phyloP scores from a whole-genome alignment of 257 asterid genomes.

The Solanum commersonii region DNA sequence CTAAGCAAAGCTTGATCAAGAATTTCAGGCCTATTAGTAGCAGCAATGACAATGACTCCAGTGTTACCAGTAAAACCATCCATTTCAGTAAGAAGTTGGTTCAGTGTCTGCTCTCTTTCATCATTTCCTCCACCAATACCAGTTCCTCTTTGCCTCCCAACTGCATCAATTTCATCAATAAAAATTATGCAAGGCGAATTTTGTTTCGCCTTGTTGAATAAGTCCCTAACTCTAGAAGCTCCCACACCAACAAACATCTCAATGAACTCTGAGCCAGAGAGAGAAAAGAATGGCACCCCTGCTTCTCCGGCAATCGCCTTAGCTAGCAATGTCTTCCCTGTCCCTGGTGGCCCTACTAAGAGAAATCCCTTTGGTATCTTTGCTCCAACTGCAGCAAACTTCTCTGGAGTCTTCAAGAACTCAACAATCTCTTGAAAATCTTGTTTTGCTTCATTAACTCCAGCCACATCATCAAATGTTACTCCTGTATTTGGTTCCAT shows the following conservation, averaged over 20 bases:
- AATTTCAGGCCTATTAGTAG: constrained; percentile 61
- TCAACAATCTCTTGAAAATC: constrained; percentile 56
- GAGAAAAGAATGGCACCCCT: constrained; percentile 53
- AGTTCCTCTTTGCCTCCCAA: constrained; percentile 65
- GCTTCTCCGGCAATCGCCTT: constrained; percentile 75
- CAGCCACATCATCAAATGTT: constrained; percentile 71
- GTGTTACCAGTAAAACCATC: constrained; percentile 51
- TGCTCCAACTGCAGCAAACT: constrained; percentile 58
- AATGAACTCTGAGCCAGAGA: constrained; percentile 64
- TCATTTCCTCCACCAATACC: constrained; percentile 82
- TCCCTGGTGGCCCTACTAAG: constrained; percentile 60
- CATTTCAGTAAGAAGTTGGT: constrained; percentile 62
- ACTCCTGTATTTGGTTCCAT: constrained; percentile 71
- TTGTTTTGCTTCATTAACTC: constrained; percentile 65
- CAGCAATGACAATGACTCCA: constrained; percentile 59
- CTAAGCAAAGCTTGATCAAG: constrained; percentile 65
- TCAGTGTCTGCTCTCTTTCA: constrained; percentile 66
- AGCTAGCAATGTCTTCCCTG: constrained; percentile 66
- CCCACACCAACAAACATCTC: constrained; percentile 83
- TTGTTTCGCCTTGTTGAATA: constrained; percentile 46
- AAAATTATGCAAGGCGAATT: constrained; percentile 53
- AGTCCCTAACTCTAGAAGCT: constrained; percentile 66
- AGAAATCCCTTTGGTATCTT: constrained; percentile 53
- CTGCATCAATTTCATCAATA: constrained; percentile 68
- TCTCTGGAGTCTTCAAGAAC: constrained; percentile 48